These are phyloP conservation scores for Bombardia bombarda DNA, from an alignment of 495 filamentous ascomycete genomes.

Conservation along the genomic window DNA sequence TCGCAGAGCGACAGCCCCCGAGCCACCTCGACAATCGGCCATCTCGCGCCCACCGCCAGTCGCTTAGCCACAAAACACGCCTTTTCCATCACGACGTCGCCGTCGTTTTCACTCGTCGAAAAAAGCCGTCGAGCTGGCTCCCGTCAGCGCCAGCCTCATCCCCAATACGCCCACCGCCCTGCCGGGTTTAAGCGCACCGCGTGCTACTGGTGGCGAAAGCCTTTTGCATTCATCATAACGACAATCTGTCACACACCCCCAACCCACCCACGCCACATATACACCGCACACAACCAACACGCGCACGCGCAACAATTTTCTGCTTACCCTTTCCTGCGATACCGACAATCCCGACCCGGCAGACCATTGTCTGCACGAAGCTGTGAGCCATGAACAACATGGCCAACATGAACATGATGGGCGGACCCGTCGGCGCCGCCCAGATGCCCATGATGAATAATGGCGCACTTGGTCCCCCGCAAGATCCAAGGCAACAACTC, in stretches of 20 bases:
- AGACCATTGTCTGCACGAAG: slow-evolving; percentile 22
- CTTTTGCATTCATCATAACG: background rate
- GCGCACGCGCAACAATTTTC: too few relatives aligned
- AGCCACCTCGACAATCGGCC: background rate
- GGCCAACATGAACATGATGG: slow-evolving; percentile 54
- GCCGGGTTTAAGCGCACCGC: slow-evolving; percentile 20
- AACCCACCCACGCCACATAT: background rate
- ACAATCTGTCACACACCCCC: too few relatives aligned
- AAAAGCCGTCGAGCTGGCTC: too few relatives aligned
- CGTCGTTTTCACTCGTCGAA: too few relatives aligned
- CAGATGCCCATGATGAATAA: slow-evolving; percentile 73
- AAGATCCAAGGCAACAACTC: slow-evolving; percentile 11
- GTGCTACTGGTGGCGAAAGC: slow-evolving; percentile 19
- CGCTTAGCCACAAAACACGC: too few relatives aligned
- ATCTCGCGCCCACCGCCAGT: background rate
- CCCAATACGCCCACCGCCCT: slow-evolving; percentile 8
- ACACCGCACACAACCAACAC: background rate
- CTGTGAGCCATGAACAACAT: slow-evolving; percentile 46
- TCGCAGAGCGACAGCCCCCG: background rate
- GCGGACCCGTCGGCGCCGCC: slow-evolving; percentile 52
- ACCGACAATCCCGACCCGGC: slow-evolving; percentile 15
- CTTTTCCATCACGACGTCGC: too few relatives aligned
- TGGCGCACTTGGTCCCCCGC: slow-evolving; percentile 36
- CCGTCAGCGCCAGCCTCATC: too few relatives aligned
- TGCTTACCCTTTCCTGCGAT: too few relatives aligned